These are phyloP conservation scores for Tremella fuciformis DNA, from an alignment of 768 basidiomycete species.

Conservation along the genomic window DNA sequence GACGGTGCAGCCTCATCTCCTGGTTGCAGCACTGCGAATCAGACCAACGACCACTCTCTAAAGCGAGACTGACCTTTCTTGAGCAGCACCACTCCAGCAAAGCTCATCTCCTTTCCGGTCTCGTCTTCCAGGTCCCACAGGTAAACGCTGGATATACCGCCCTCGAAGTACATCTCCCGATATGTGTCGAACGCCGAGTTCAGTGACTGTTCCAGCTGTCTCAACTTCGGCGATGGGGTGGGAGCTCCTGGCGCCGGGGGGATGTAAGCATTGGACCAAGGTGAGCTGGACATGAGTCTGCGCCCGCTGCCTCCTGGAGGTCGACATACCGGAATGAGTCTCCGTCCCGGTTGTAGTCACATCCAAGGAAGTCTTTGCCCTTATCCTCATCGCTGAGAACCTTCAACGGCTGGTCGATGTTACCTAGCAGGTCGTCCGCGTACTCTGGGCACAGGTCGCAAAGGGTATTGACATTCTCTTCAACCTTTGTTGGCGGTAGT, in stretches of 20 bases:
- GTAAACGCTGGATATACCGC: conserved; percentile 94
- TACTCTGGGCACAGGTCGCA: conserved; percentile 83
- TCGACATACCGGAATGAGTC: conserved; percentile 74
- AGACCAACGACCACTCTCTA: neutral
- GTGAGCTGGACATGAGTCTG: conserved; percentile 63
- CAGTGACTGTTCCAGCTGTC: conserved; percentile 85
- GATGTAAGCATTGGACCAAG: conserved; percentile 97
- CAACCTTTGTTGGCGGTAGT: conserved; percentile 83
- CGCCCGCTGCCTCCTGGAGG: conserved; percentile 13
- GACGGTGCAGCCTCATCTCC: conserved; percentile 48
- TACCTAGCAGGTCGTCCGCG: conserved; percentile 89
- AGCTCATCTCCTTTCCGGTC: conserved; percentile 56
- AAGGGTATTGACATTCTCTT: conserved; percentile 79
- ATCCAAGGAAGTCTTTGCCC: conserved; percentile 85
- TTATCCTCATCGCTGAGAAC: conserved; percentile 68
- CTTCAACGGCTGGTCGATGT: conserved; percentile 90
- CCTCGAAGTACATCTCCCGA: conserved; percentile 98
- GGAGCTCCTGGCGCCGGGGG: conserved; percentile 87
- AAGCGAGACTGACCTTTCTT: conserved; percentile 71
- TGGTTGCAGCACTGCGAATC: neutral
- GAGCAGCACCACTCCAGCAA: conserved; percentile 91
- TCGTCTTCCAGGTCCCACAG: conserved; percentile 98
- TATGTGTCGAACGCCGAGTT: conserved; percentile 98
- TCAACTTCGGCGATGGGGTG: conserved; percentile 73
- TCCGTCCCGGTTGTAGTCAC: conserved; percentile 90